Evolutionary conservation across 164 flowering plant genomes (phyloP).

Genomic region (Macadamia integrifolia): DNA sequence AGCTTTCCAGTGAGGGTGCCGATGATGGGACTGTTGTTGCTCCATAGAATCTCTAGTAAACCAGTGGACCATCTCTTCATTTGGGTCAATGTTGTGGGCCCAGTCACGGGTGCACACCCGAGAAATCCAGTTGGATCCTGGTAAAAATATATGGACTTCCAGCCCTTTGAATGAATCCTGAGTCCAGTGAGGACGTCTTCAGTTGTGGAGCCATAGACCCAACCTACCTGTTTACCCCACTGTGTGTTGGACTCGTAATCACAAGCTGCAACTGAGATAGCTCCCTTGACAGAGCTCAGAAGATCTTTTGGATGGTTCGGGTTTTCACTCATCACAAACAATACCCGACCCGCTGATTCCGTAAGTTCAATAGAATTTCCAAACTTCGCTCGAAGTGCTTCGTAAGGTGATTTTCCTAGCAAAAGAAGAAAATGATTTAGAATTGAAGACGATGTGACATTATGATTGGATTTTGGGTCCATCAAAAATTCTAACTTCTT

Average conservation of each 20-base stretch:
- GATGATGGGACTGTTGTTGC: conserved; percentile 29
- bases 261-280: conserved; percentile 31
- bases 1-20: conserved; percentile 24
- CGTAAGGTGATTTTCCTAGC: neutral
- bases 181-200: too few relatives aligned
- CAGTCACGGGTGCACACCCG: conserved; percentile 42
- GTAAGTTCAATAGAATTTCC: conserved; percentile 33
- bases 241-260: conserved; percentile 37
- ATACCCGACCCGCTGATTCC: conserved; percentile 18
- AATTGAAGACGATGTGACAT: too few relatives aligned
- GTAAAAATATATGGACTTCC: conserved; percentile 15
- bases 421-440: too few relatives aligned
- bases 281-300: conserved; percentile 27
- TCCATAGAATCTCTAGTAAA: conserved; percentile 39
- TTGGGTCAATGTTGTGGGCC: conserved; percentile 33
- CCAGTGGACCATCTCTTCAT: conserved; percentile 61
- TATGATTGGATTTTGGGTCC: too few relatives aligned
- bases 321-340: conserved; percentile 15
- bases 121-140: conserved; percentile 45
- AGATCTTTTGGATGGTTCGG: conserved; percentile 1
- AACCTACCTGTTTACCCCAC: conserved; percentile 64
- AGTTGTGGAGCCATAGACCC: conserved; percentile 11
- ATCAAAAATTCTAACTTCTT: too few relatives aligned
- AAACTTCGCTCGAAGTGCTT: conserved; percentile 12
- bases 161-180: too few relatives aligned